Evolutionary conservation across 495 filamentous ascomycete genomes (phyloP).

Genomic region (Rhypophila decipiens): DNA sequence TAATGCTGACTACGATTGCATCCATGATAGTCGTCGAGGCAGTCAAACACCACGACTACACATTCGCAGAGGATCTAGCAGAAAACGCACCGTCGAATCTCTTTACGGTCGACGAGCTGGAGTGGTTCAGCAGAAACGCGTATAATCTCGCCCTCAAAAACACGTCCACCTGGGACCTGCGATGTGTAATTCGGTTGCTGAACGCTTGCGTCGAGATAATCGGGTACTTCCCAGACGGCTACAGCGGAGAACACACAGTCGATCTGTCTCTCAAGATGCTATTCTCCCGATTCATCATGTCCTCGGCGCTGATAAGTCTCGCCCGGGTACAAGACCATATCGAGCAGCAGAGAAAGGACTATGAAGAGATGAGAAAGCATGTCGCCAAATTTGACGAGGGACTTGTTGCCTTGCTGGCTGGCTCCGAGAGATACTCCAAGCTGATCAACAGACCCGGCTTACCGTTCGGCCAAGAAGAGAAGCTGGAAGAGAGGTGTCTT

Average conservation of each 20-base stretch:
- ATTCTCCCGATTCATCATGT: conserved; percentile 63
- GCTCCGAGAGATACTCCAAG: no score
- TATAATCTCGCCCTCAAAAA: conserved; percentile 68
- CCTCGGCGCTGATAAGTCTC: conserved; percentile 51
- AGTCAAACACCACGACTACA: conserved; percentile 39
- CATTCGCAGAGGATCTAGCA: no score
- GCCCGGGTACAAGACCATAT: conserved; percentile 60
- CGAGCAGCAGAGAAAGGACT: conserved; percentile 54
- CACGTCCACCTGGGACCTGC: conserved; percentile 47
- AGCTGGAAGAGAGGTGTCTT: no score
- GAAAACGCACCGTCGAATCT: conserved; percentile 23
- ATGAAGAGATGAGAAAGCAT: conserved; percentile 50
- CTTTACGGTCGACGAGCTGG: conserved; percentile 56
- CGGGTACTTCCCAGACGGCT: conserved; percentile 48
- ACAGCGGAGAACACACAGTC: conserved; percentile 23
- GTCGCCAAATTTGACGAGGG: conserved; percentile 47
- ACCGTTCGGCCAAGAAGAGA: no score
- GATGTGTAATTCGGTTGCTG: conserved; percentile 50
- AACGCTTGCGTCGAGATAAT: conserved; percentile 56
- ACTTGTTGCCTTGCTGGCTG: no score
- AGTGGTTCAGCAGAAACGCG: conserved; percentile 75
- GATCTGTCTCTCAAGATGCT: conserved; percentile 54
- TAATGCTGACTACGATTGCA: conserved; percentile 14
- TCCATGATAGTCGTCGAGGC: conserved; percentile 34
- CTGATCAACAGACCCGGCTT: no score